These are phyloP conservation scores for Exophiala mesophila DNA, from an alignment of 2,329 filamentous ascomycete genomes.

Conservation along the genomic window DNA sequence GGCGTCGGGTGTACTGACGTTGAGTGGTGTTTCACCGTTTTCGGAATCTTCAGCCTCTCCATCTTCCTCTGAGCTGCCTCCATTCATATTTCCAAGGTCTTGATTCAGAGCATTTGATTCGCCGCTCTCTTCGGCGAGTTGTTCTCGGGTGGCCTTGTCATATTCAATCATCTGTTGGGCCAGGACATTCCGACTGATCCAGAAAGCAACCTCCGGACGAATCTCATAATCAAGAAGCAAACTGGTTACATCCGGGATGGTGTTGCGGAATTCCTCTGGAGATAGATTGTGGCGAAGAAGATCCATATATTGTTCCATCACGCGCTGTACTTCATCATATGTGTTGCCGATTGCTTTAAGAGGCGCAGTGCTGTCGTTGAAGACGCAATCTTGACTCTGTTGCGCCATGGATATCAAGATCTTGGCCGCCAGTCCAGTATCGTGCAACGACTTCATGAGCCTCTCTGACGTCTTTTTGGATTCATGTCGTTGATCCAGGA, in stretches of 20 bases:
- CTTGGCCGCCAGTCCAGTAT: constrained; percentile 72
- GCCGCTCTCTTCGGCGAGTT: constrained; percentile 23
- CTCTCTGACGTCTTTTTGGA: constrained; percentile 70
- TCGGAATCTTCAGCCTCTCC: constrained; percentile 35
- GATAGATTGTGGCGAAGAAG: constrained; percentile 75
- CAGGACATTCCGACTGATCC: constrained; percentile 72
- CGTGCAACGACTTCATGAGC: constrained; percentile 71
- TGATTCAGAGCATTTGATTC: constrained; percentile 26
- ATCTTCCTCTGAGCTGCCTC: constrained; percentile 26
- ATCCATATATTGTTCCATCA: constrained; percentile 83
- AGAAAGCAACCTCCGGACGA: constrained; percentile 75
- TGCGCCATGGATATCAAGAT: constrained; percentile 88
- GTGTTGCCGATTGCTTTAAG: constrained; percentile 86
- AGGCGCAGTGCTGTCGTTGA: constrained; percentile 68
- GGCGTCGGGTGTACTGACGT: constrained; percentile 12
- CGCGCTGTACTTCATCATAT: constrained; percentile 82
- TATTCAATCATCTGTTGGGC: constrained; percentile 55
- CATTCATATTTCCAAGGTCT: constrained; percentile 26
- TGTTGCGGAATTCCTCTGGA: constrained; percentile 68
- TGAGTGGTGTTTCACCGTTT: constrained; percentile 28
- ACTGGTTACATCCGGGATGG: constrained; percentile 68
- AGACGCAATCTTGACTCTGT: constrained; percentile 81
- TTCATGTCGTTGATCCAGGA: constrained; percentile 77
- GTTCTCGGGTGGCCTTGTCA: constrained; percentile 33
- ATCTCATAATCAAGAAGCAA: constrained; percentile 76